Evolutionary conservation across 768 basidiomycete species (phyloP).

Genomic region (Kondoa subrosea): DNA sequence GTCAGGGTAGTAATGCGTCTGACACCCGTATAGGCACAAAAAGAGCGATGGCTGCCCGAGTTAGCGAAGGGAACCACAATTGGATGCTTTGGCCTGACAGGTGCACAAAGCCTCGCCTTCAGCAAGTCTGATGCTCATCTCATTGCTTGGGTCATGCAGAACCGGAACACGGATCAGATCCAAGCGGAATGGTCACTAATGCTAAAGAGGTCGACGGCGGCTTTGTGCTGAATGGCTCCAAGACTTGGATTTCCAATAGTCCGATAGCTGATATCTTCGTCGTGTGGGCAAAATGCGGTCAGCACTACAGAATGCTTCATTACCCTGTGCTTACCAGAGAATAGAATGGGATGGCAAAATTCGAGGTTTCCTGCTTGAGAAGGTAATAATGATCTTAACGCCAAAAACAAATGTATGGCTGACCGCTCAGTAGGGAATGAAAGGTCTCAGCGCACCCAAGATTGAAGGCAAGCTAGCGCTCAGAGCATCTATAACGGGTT

Average conservation of each 20-base stretch:
- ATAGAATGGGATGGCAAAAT: constrained; percentile 73
- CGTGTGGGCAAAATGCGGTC: constrained; percentile 67
- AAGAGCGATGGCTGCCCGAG: constrained; percentile 71
- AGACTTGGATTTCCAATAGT: constrained; percentile 87
- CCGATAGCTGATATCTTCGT: constrained; percentile 53
- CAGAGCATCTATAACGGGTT: constrained; percentile 43
- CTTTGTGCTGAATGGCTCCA: constrained; percentile 71
- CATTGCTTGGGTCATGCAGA: constrained; percentile 47
- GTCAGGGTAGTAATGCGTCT: too few species aligned
- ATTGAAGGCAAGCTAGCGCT: constrained; percentile 91
- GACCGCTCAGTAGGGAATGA: constrained; percentile 43
- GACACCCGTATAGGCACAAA: too few species aligned
- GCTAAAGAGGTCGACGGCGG: constrained; percentile 73
- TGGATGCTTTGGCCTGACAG: constrained; percentile 61
- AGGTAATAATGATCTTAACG: constrained; percentile 39
- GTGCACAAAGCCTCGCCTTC: too few species aligned
- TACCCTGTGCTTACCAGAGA: not conserved
- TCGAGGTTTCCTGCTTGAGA: constrained; percentile 78
- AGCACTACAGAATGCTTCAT: not conserved
- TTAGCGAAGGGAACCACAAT: constrained; percentile 69
- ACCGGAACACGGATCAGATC: constrained; percentile 87
- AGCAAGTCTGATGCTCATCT: too few species aligned
- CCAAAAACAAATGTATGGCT: not conserved
- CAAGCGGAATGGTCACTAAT: constrained; percentile 89
- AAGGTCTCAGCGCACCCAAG: constrained; percentile 63